Percentiles rank a stretch among this genome's conserved stretches.
Evolutionary conservation across 441 rosid genomes (phyloP).

Genomic region (Omphalea diandra): DNA sequence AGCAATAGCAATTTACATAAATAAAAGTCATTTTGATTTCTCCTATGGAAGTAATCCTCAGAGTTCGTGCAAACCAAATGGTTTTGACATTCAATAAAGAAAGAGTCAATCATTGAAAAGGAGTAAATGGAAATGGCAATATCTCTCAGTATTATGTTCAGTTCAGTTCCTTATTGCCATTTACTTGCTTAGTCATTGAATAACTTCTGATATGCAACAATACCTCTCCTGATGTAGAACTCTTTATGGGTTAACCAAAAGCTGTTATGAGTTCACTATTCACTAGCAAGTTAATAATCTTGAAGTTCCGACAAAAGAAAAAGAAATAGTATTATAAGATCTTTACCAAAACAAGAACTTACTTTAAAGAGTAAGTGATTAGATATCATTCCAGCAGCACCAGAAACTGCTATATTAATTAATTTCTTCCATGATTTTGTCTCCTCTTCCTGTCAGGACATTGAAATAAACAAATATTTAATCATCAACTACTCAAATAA

Average conservation of each 20-base stretch:
- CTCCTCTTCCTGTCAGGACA: constrained; percentile 67
- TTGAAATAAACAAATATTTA: constrained; percentile 16
- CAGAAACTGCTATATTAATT: constrained; percentile 77
- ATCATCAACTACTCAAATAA: not conserved
- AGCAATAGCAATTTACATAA: not conserved
- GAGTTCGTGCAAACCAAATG: not conserved
- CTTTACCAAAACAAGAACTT: constrained; percentile 24
- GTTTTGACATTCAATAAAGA: not conserved
- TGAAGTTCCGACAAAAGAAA: not conserved
- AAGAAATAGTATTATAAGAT: too few relatives aligned
- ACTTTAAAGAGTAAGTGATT: constrained; percentile 96
- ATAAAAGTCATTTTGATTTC: not conserved
- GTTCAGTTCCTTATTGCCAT: not conserved
- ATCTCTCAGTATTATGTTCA: not conserved
- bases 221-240: too few relatives aligned
- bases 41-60: not conserved
- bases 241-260: not conserved
- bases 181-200: not conserved
- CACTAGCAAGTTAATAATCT: not conserved
- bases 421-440: constrained; percentile 89
- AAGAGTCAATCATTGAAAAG: not conserved
- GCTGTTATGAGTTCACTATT: not conserved
- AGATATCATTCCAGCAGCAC: constrained; percentile 97
- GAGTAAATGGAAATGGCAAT: not conserved
- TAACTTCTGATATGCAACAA: not conserved